Conservation (phyloP, 164 flowering plant genomes). For the Nymphaea colorata region DNA sequence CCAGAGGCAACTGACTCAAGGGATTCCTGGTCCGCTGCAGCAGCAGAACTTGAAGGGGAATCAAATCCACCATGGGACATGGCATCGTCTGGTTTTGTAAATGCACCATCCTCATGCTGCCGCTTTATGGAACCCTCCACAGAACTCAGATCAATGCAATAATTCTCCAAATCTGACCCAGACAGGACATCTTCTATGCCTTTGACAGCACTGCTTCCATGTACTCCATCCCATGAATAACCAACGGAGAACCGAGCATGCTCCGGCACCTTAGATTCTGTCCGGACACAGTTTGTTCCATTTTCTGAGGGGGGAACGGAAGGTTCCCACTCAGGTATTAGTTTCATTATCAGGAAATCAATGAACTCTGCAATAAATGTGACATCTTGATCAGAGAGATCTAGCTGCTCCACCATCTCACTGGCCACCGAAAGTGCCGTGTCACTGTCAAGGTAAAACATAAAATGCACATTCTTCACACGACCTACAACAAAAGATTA, state of each 20-base stretch:
- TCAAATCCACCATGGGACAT: constrained; percentile 7
- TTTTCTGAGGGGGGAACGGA: constrained; percentile 2
- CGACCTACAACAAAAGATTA: constrained; percentile 34
- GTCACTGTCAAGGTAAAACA: constrained; percentile 58
- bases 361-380: constrained; percentile 68
- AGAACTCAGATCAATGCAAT: background rate
- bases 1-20: constrained; percentile 20
- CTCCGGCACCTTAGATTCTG: constrained; percentile 5
- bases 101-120: background rate
- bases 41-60: constrained; percentile 3
- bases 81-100: background rate
- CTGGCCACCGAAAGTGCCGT: constrained; percentile 62
- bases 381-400: constrained; percentile 57
- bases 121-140: background rate
- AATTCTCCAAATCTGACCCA: constrained; percentile 2
- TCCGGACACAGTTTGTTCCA: constrained; percentile 8
- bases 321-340: constrained; percentile 57
- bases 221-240: constrained; percentile 11
- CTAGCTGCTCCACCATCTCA: constrained; percentile 89
- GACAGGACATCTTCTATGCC: constrained; percentile 5
- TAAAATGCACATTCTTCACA: constrained; percentile 54
- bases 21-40: constrained; percentile 14
- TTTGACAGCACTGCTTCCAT: background rate
- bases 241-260: constrained; percentile 7
- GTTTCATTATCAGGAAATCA: constrained; percentile 40